A percentile compares a stretch with the other conserved stretches of the same genome.
These are phyloP conservation scores for Aschersonia sp. DNA, from an alignment of 2,329 filamentous ascomycete species.

Conservation along the genomic window DNA sequence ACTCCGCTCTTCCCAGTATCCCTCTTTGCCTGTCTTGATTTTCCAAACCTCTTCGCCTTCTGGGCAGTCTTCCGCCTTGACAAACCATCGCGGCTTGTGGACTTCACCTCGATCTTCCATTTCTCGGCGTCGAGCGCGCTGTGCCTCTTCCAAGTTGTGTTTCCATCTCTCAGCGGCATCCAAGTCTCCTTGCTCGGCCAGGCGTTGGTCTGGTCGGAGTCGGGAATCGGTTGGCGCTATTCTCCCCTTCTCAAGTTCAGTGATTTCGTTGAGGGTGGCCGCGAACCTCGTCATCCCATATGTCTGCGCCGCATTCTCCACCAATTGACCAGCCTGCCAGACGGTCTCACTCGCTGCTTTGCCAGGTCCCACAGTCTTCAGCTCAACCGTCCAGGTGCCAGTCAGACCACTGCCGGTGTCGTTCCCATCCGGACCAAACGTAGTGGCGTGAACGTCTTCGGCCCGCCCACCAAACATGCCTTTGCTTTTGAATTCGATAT, in stretches of 20 bases:
- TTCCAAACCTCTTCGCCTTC: constrained; percentile 58
- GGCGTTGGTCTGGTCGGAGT: constrained; percentile 73
- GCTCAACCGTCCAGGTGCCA: constrained; percentile 72
- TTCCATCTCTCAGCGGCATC: constrained; percentile 79
- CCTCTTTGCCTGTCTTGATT: constrained; percentile 65
- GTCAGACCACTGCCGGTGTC: constrained; percentile 52
- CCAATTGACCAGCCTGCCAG: constrained; percentile 66
- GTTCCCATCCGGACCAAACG: constrained; percentile 50
- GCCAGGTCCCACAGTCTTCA: constrained; percentile 52
- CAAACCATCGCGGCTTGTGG: constrained; percentile 75
- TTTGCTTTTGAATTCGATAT: constrained; percentile 84
- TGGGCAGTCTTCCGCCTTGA: constrained; percentile 43
- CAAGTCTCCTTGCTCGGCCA: constrained; percentile 66
- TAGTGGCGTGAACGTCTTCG: constrained; percentile 73
- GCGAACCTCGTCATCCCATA: constrained; percentile 87
- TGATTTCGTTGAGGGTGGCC: constrained; percentile 76
- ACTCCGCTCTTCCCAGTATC: constrained; percentile 83
- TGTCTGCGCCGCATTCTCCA: constrained; percentile 62
- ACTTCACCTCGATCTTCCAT: constrained; percentile 61
- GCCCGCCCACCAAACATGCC: constrained; percentile 94
- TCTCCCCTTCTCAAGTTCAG: constrained; percentile 56
- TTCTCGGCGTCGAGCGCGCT: constrained; percentile 58
- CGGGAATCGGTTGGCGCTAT: constrained; percentile 73
- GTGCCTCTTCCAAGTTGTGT: constrained; percentile 69
- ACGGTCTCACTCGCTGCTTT: constrained; percentile 49